Evolutionary conservation across 176 grass and related monocot species (phyloP).

Genomic region (Oryza nivara): DNA sequence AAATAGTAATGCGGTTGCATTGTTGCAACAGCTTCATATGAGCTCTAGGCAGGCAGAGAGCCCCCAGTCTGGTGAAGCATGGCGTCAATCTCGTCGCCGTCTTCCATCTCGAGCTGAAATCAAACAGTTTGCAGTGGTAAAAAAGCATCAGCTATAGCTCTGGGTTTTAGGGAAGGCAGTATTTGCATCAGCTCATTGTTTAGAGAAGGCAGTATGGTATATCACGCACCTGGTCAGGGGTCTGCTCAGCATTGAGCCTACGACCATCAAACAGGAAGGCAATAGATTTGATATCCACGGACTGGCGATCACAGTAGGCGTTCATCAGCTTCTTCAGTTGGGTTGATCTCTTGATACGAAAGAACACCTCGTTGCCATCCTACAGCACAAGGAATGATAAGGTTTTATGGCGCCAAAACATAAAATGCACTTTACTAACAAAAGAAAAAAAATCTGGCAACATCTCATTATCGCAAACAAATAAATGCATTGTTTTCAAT

Average conservation of each 20-base stretch:
- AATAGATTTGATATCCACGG: slow-evolving; percentile 78
- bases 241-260: slow-evolving; percentile 82
- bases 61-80: slow-evolving; percentile 96
- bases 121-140: neutral
- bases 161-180: neutral
- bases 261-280: slow-evolving; percentile 87
- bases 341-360: slow-evolving; percentile 80
- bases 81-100: slow-evolving; percentile 79
- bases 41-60: neutral
- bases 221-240: slow-evolving; percentile 63
- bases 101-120: slow-evolving; percentile 91
- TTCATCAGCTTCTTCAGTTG: slow-evolving; percentile 90
- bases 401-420: neutral
- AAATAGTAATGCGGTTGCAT: neutral
- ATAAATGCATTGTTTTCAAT: neutral
- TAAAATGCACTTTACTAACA: neutral
- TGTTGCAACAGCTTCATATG: neutral
- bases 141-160: neutral
- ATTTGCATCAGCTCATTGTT: neutral
- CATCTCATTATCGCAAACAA: neutral
- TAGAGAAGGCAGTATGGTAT: neutral
- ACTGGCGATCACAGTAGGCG: slow-evolving; percentile 78
- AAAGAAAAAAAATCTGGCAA: neutral
- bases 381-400: neutral
- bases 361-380: slow-evolving; percentile 86